Evolutionary conservation across 2,329 filamentous ascomycete genomes (phyloP).

Genomic region (Claviceps spartinae): DNA sequence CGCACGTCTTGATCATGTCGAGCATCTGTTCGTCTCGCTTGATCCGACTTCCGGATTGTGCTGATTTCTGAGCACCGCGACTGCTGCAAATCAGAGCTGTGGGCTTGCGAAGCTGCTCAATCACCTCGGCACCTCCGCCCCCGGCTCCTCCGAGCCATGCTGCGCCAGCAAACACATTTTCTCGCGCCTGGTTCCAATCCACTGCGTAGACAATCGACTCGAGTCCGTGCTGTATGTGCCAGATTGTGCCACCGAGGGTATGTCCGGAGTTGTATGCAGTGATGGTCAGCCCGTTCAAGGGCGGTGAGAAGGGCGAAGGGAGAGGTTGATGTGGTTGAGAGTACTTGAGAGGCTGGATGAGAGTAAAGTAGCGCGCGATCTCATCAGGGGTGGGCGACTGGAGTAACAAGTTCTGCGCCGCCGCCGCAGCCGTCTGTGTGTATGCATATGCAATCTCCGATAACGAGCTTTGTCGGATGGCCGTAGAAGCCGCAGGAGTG

Average conservation of each 20-base stretch:
- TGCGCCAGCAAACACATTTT: constrained; percentile 86
- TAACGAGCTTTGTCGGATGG: constrained; percentile 62
- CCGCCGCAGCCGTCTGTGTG: constrained; percentile 33
- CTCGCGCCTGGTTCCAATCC: constrained; percentile 95
- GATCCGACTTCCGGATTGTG: constrained; percentile 57
- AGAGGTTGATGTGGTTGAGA: constrained; percentile 89
- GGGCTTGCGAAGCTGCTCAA: constrained; percentile 84
- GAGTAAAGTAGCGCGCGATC: constrained; percentile 81
- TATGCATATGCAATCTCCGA: constrained; percentile 46
- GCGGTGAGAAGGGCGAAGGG: constrained; percentile 74
- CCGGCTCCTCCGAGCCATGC: constrained; percentile 82
- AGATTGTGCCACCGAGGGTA: constrained; percentile 92
- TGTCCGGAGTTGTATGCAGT: constrained; percentile 96
- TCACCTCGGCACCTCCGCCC: constrained; percentile 72
- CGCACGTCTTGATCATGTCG: constrained; percentile 65
- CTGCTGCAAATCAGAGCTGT: constrained; percentile 90
- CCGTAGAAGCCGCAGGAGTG: constrained; percentile 73
- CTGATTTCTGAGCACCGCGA: constrained; percentile 58
- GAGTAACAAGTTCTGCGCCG: constrained; percentile 42
- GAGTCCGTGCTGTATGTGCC: constrained; percentile 93
- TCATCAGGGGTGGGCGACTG: constrained; percentile 71
- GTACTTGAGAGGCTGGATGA: constrained; percentile 88
- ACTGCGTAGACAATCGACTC: constrained; percentile 97
- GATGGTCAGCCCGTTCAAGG: constrained; percentile 80
- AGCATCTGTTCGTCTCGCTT: constrained; percentile 79